Evolutionary conservation across 805 yeast genomes (phyloP), one percentile per base, ranked within the genome.

Genomic region (Candida arabinofermentans): DNA sequence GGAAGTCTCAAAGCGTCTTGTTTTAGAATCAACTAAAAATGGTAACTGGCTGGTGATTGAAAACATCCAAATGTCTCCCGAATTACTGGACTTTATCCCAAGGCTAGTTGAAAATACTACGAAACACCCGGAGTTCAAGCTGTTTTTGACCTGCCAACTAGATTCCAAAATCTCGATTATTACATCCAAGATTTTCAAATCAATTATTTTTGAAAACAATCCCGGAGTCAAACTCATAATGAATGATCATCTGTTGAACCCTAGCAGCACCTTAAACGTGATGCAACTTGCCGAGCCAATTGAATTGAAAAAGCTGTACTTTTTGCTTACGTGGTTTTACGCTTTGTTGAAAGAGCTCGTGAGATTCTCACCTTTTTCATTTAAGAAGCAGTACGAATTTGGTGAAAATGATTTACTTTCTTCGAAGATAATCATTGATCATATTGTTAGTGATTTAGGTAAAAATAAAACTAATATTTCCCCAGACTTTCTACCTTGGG

Each of bases 1-100:
- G 2, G 72, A 66, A 3, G 62, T 69, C 31, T 90, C 91, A 0
- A 75, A 74, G 18, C 62, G 66, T 37, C 76, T 77, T n/a, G 62
- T 87, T 8, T 53, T 58, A 1, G 60, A 57, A 8, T 76, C 79
- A 0, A 55, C 71, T 1, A 62, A 57, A n/a, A 55, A 55, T 1
- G 88, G 86, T 0, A 52, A 59, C 1, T 88, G 96, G 96, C 59
- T 91, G 0, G 52, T 90, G 23, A 60, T 91, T 24, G 96, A 91
- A 56, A 90, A 90, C 54, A 66, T 86, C 10, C 96, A 91, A 44
- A 73, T 84, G 71, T 77, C 93, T 0, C 65, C 74, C 1, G 59
- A 56, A 3, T 83, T 95, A 88, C 63, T 86, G 22, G 75, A 71
- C 12, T 54, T 66, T 8, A 59, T 86, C 16, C 81, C 71, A 37